Evolutionary conservation across 257 asterid genomes (phyloP).

Genomic region (Asclepias syriaca): DNA sequence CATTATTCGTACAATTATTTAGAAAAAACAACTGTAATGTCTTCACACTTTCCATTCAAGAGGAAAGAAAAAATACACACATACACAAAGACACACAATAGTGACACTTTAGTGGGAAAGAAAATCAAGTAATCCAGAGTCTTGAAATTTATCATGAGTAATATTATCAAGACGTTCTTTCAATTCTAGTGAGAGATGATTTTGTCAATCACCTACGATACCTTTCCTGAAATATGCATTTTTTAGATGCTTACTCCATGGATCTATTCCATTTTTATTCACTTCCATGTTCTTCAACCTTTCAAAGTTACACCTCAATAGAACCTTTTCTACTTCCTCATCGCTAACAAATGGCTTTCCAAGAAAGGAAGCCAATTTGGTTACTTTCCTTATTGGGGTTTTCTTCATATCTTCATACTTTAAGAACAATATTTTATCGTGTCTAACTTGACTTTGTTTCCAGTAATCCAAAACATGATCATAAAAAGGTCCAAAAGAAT

Average conservation of each 20-base stretch:
- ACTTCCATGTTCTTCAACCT: slow-evolving; percentile 36
- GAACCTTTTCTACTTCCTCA: slow-evolving; percentile 22
- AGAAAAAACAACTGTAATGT: no score
- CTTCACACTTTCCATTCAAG: no score
- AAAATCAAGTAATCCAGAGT: slow-evolving; percentile 5
- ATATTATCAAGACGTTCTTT: slow-evolving; percentile 19
- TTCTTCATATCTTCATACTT: slow-evolving; percentile 33
- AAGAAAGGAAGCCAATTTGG: no score
- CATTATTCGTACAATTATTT: no score
- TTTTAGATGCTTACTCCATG: slow-evolving; percentile 18
- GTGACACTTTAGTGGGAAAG: no score
- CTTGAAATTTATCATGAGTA: slow-evolving; percentile 20
- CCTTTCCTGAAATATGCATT: slow-evolving; percentile 27
- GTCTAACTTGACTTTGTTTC: slow-evolving; percentile 25
- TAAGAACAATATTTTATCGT: slow-evolving; percentile 30
- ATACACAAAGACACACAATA: no score
- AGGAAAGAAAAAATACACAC: no score
- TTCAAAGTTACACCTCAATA: slow-evolving; percentile 33
- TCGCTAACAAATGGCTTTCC: no score
- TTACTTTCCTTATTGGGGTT: slow-evolving; percentile 22
- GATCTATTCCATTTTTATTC: slow-evolving; percentile 22
- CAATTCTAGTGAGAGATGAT: slow-evolving; percentile 28
- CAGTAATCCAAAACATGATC: slow-evolving; percentile 32
- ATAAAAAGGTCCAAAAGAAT: slow-evolving; percentile 24
- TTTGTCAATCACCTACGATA: slow-evolving; percentile 36